Percentiles rank a stretch among this genome's conserved stretches.
These are phyloP conservation scores for Zoysia matrella DNA, from an alignment of 202 grass and related monocot species.

Conservation along the genomic window DNA sequence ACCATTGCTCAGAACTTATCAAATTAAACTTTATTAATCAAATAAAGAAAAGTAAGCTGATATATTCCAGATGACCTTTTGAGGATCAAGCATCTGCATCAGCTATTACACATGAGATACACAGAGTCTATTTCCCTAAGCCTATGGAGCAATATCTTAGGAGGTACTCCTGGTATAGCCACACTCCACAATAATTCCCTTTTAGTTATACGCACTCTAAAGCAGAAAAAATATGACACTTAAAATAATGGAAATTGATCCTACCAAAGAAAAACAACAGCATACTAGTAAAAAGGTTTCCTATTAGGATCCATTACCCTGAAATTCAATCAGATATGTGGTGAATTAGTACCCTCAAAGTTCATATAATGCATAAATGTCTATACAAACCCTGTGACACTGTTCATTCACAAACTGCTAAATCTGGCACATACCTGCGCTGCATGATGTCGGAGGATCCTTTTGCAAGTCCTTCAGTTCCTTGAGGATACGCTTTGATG, in stretches of 20 bases:
- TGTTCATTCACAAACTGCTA: not conserved
- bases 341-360: slow-evolving; percentile 11
- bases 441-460: slow-evolving; percentile 87
- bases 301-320: slow-evolving; percentile 4
- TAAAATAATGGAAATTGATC: not conserved
- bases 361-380: not conserved
- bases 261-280: not conserved
- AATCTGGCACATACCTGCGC: slow-evolving; percentile 55
- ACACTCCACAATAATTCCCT: no score
- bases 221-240: not conserved
- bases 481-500: slow-evolving; percentile 83
- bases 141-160: no score
- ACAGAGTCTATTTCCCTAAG: no score
- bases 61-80: slow-evolving; percentile 6
- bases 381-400: slow-evolving; percentile 7
- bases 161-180: no score
- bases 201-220: no score
- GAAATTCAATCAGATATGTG: slow-evolving; percentile 24
- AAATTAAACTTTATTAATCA: not conserved
- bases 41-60: not conserved
- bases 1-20: not conserved
- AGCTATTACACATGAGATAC: no score
- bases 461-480: slow-evolving; percentile 85
- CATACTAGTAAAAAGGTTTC: slow-evolving; percentile 1
- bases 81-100: slow-evolving; percentile 6